Conservation (phyloP, 495 filamentous ascomycete genomes). For the Hypoxylon lienhwacheense region DNA sequence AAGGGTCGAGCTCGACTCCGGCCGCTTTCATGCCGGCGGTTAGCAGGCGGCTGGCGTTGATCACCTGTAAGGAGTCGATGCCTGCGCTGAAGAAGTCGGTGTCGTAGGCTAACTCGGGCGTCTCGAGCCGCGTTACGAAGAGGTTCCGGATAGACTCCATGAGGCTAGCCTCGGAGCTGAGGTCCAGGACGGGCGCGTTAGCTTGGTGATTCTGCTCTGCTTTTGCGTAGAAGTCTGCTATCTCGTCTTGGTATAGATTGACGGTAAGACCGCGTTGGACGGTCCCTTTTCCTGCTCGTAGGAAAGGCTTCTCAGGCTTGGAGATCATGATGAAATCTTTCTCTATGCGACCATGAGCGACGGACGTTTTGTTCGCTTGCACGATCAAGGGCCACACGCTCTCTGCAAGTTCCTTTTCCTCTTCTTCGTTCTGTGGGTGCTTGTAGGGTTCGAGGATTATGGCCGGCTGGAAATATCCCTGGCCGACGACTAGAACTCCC, state of each 20-base stretch:
- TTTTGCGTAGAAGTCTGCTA: conserved; percentile 51
- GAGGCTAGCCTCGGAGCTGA: conserved; percentile 36
- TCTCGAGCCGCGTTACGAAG: conserved; percentile 36
- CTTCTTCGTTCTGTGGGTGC: conserved; percentile 33
- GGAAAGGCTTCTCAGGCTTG: conserved; percentile 53
- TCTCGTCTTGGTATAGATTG: conserved; percentile 55
- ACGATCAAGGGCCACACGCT: conserved; percentile 46
- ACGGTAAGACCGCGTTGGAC: conserved; percentile 50
- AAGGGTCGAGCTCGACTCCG: conserved; percentile 35
- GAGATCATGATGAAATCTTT: conserved; percentile 48
- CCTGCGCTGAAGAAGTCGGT: conserved; percentile 49
- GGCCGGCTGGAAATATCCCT: conserved; percentile 52
- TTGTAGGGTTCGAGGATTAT: conserved; percentile 54
- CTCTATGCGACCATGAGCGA: conserved; percentile 49
- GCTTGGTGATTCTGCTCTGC: conserved; percentile 21
- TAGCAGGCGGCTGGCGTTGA: conserved; percentile 42
- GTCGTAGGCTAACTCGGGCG: conserved; percentile 37
- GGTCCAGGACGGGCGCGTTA: conserved; percentile 36
- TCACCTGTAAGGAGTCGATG: conserved; percentile 59
- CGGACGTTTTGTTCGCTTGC: conserved; percentile 49
- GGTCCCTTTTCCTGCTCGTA: conserved; percentile 58
- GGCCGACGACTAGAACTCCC: conserved; percentile 54
- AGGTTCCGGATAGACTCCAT: conserved; percentile 40
- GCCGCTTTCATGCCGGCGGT: conserved; percentile 39
- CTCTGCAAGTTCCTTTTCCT: conserved; percentile 40